A percentile compares a stretch with the other conserved stretches of the same genome.
Conservation (phyloP, 345 rosid species). For the Eucalyptus regnans region DNA sequence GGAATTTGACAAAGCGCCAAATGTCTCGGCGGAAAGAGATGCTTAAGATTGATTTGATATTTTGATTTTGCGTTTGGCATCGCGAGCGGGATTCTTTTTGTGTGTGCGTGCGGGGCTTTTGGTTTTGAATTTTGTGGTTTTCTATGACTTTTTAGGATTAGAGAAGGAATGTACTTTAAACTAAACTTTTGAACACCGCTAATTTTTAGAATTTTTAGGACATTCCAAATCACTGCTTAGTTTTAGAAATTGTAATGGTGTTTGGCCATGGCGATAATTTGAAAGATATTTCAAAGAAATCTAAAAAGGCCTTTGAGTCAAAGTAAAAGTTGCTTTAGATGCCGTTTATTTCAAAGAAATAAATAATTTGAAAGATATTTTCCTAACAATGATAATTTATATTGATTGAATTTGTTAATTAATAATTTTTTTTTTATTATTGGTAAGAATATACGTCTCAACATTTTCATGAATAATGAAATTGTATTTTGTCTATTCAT, state of each 20-base stretch:
- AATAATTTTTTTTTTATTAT: too few relatives aligned
- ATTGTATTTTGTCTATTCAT: too few relatives aligned
- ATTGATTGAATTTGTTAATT: too few relatives aligned
- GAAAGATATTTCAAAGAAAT: too few relatives aligned
- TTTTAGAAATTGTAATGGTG: background rate
- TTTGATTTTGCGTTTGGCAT: background rate
- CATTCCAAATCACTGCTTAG: background rate
- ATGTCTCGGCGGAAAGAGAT: background rate
- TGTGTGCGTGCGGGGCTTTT: background rate
- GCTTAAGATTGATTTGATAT: background rate
- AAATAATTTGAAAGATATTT: too few relatives aligned
- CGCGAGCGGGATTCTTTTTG: background rate
- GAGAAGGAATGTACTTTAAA: background rate
- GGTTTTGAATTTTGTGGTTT: background rate
- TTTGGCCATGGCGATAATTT: background rate
- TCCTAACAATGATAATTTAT: too few relatives aligned
- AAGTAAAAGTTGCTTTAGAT: rapidly evolving
- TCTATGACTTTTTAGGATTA: background rate
- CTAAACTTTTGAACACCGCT: background rate
- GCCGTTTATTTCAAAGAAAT: too few relatives aligned
- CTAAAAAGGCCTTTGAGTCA: background rate
- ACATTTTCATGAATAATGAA: too few relatives aligned
- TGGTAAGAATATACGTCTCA: too few relatives aligned
- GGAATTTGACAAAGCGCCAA: background rate
- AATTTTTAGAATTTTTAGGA: background rate